Evolutionary conservation across 495 filamentous ascomycete species (phyloP), one percentile per base, ranked within the genome.

Genomic region (Trichoderma virens): DNA sequence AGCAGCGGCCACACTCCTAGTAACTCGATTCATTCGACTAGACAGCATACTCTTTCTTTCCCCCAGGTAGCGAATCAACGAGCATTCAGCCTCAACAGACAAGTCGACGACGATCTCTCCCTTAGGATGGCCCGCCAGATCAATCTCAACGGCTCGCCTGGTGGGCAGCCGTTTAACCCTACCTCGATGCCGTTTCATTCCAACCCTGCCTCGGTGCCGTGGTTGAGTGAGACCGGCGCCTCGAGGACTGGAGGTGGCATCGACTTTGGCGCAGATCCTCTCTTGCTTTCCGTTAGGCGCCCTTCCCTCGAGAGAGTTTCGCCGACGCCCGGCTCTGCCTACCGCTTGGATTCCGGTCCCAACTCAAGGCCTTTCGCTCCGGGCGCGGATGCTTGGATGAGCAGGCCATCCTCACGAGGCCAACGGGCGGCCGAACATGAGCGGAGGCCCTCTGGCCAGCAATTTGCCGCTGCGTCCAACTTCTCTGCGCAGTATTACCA

Each of bases 51-150:
- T 14, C 18, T 61, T 4, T 61, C 61, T 7, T 27, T 27, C 35
- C 61, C 34, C 4, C 61, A 62, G 23, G 38, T n/a, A 5, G 27
- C 61, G 4, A 62, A 62, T 35, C 34, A 30, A 3, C 61, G 38
- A n/a, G 61, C 61, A 23, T 62, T 45, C 38, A 18, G 18, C 20
- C n/a, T 47, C 34, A 62, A 62, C 61, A 39, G 39, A 25, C 61
- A 62, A 23, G 27, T 62, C 2, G 38, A 30, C 16, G 61, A 62
- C 18, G 34, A 62, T n/a, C 20, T 35, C 34, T 27, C 18, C n/a
- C 38, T 35, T n/a, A 25, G 61, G 20, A 39, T 41, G 61, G 38
- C 23, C 34, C 34, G 39, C 25, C 38, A 62, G 59, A 35, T 62
- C 34, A 45, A n/a, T 18, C 30, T 61, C 8, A 61, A 61, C 59